These are phyloP conservation scores for Podospora pseudoanserina DNA, from an alignment of 495 filamentous ascomycete genomes.

Conservation along the genomic window DNA sequence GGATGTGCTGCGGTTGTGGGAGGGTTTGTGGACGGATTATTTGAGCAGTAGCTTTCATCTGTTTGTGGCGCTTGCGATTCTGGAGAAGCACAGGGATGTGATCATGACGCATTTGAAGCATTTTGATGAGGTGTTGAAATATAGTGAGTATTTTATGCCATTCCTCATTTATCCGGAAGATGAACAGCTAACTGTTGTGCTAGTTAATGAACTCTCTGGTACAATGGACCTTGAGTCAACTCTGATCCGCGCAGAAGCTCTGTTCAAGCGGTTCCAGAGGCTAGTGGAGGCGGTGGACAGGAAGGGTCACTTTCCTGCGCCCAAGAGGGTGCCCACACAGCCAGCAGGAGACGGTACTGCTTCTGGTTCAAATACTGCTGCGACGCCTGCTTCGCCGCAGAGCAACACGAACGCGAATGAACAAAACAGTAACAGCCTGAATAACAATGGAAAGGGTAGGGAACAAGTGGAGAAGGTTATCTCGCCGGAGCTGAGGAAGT, in stretches of 20 bases:
- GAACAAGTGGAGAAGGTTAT: conserved; percentile 59
- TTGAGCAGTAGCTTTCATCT: conserved; percentile 84
- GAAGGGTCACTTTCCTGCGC: conserved; percentile 70
- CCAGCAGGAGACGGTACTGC: conserved; percentile 3
- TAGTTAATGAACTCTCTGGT: conserved; percentile 90
- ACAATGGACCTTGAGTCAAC: conserved; percentile 86
- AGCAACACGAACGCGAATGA: background rate
- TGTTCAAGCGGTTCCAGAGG: conserved; percentile 84
- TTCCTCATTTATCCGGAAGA: too few relatives aligned
- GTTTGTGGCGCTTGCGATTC: conserved; percentile 86
- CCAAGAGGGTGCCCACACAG: conserved; percentile 27
- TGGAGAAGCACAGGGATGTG: conserved; percentile 92
- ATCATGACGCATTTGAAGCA: conserved; percentile 93
- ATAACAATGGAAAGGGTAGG: conserved; percentile 26
- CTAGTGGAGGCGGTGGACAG: conserved; percentile 87
- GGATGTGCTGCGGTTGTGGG: conserved; percentile 86
- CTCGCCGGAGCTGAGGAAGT: conserved; percentile 69
- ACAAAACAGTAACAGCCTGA: background rate
- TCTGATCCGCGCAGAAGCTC: conserved; percentile 77
- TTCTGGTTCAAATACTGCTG: background rate
- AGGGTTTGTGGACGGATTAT: conserved; percentile 91
- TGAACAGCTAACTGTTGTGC: background rate
- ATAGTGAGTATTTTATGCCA: conserved; percentile 55
- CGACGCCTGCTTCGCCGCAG: background rate
- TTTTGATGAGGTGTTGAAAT: conserved; percentile 97